Evolutionary conservation across 495 filamentous ascomycete genomes (phyloP).

Genomic region (Hypoxylon cercidicola): DNA sequence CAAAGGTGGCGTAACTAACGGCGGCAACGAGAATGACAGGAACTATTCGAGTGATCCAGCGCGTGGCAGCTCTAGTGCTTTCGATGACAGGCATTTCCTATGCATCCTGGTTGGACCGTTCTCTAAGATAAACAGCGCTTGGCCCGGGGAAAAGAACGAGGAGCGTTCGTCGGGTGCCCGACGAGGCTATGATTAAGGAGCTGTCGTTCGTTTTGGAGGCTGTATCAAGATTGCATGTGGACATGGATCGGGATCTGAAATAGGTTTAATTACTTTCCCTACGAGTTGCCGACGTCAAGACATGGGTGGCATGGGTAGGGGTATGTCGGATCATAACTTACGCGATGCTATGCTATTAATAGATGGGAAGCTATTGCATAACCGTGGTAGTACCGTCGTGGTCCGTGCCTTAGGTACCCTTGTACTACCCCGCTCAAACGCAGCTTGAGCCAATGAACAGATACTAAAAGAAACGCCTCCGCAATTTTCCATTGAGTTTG

Average conservation of each 20-base stretch:
- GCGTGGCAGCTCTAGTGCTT: constrained; percentile 51
- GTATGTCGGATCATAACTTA: constrained; percentile 31
- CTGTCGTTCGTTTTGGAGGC: constrained; percentile 25
- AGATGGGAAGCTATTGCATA: constrained; percentile 14
- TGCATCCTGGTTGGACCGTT: constrained; percentile 39
- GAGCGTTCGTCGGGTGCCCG: constrained; percentile 22
- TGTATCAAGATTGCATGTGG: constrained; percentile 34
- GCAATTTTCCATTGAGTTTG: too few species aligned
- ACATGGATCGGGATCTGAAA: constrained; percentile 12
- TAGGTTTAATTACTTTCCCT: constrained; percentile 3
- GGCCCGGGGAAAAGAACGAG: not conserved
- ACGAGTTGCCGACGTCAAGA: constrained; percentile 6
- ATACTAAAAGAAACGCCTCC: too few species aligned
- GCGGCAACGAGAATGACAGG: constrained; percentile 51
- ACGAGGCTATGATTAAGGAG: constrained; percentile 26
- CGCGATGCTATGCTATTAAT: constrained; percentile 39
- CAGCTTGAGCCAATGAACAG: too few species aligned
- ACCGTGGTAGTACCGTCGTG: not conserved
- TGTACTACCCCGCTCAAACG: too few species aligned
- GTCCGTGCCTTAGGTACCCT: constrained; percentile 9
- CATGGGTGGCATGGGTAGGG: constrained; percentile 5
- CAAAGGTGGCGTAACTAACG: constrained; percentile 54
- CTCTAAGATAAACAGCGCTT: not conserved
- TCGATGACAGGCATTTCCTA: constrained; percentile 44
- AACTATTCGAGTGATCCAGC: constrained; percentile 58